Conservation (phyloP, 2,329 filamentous ascomycete species). For the Aspergillus caelatus region DNA sequence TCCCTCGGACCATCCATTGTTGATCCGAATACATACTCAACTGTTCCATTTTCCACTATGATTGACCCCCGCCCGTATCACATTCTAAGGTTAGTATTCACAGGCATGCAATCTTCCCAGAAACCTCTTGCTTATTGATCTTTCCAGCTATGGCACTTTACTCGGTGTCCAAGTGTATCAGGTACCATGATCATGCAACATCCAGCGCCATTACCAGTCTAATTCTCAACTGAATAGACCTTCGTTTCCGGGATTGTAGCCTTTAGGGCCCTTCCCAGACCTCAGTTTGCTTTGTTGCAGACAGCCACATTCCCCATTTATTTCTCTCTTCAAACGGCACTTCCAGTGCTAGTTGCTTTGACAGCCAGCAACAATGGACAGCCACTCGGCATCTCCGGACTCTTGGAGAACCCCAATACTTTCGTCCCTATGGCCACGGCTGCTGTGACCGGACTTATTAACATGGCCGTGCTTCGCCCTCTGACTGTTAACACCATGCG, state of each 20-base stretch:
- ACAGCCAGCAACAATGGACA: conserved; percentile 71
- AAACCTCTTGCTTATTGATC: conserved; percentile 6
- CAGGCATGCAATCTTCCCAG: background rate
- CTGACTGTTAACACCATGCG: conserved; percentile 74
- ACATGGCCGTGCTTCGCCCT: conserved; percentile 73
- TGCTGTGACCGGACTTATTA: conserved; percentile 70
- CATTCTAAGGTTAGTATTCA: conserved; percentile 30
- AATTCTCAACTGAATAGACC: conserved; percentile 53
- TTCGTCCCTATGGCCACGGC: conserved; percentile 70
- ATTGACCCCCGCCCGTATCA: conserved; percentile 40
- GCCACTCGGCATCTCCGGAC: conserved; percentile 33
- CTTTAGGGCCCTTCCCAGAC: conserved; percentile 74
- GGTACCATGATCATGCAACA: conserved; percentile 46
- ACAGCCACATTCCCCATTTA: conserved; percentile 77
- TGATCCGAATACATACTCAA: background rate
- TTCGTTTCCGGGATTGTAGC: conserved; percentile 75
- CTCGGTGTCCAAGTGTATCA: conserved; percentile 88
- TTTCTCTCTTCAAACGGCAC: conserved; percentile 78
- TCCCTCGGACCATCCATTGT: background rate
- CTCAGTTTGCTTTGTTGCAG: conserved; percentile 81
- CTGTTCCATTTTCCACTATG: conserved; percentile 22
- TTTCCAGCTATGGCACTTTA: conserved; percentile 77
- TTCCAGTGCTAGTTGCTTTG: conserved; percentile 72
- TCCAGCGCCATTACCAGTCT: background rate
- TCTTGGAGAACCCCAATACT: conserved; percentile 61